A percentile compares a stretch with the other conserved stretches of the same genome.
These are phyloP conservation scores for Chaetomiaceae sp. DNA, from an alignment of 2,329 filamentous ascomycete species.

Conservation along the genomic window DNA sequence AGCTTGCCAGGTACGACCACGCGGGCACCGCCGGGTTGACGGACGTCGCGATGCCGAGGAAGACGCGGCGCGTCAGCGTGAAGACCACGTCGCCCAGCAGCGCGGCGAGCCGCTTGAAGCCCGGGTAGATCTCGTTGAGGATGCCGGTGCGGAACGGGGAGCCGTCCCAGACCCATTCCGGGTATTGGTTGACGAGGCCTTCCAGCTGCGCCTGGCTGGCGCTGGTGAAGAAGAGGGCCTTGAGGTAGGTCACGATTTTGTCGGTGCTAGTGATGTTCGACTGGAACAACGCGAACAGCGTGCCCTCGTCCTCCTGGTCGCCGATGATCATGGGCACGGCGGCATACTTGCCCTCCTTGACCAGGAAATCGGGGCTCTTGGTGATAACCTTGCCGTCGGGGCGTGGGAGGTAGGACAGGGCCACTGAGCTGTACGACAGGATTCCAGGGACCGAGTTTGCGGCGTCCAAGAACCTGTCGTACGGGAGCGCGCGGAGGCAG, in stretches of 20 bases:
- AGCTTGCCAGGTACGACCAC: constrained; percentile 72
- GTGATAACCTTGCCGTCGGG: constrained; percentile 61
- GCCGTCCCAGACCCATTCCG: constrained; percentile 48
- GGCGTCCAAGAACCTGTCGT: constrained; percentile 56
- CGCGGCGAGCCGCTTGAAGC: constrained; percentile 71
- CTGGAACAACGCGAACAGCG: constrained; percentile 65
- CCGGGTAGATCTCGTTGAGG: constrained; percentile 67
- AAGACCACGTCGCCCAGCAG: constrained; percentile 71
- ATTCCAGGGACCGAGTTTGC: constrained; percentile 64
- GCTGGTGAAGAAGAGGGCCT: constrained; percentile 51
- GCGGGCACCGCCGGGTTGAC: constrained; percentile 52
- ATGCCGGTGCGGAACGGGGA: constrained; percentile 65
- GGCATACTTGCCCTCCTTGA: constrained; percentile 42
- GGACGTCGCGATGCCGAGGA: constrained; percentile 44
- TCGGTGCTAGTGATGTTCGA: constrained; percentile 57
- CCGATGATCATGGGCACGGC: constrained; percentile 54
- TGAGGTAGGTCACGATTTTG: constrained; percentile 57
- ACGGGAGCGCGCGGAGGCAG: constrained; percentile 58
- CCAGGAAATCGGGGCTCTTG: constrained; percentile 55
- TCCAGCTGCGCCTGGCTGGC: constrained; percentile 47
- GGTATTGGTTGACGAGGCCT: constrained; percentile 57
- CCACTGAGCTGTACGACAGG: constrained; percentile 60
- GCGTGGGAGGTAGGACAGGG: constrained; percentile 67
- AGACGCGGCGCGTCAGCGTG: constrained; percentile 61
- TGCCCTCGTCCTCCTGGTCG: constrained; percentile 75